A percentile compares a stretch with the other conserved stretches of the same genome.
Evolutionary conservation across 176 grass and related monocot genomes (phyloP).

Genomic region (Hsuehochloa calcarea): DNA sequence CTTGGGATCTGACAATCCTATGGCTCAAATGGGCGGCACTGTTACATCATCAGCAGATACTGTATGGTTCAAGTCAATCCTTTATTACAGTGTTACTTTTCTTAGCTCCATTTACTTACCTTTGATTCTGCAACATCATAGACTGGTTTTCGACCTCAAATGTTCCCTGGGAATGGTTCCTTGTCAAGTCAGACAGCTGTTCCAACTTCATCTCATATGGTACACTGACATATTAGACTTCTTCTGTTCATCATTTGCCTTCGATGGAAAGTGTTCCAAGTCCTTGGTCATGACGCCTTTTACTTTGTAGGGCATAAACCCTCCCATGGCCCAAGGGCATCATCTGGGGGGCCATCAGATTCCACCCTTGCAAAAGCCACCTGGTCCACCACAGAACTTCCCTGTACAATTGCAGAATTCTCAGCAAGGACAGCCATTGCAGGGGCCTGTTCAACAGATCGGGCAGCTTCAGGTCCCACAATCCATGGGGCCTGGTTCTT

Average conservation of each 20-base stretch:
- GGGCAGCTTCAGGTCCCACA: slow-evolving; percentile 64
- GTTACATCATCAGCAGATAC: slow-evolving; percentile 60
- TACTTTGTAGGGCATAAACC: slow-evolving; percentile 63
- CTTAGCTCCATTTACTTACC: slow-evolving; percentile 26
- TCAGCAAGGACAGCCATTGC: slow-evolving; percentile 53
- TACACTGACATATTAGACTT: slow-evolving; percentile 39
- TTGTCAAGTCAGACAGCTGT: slow-evolving; percentile 52
- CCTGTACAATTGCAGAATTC: slow-evolving; percentile 54
- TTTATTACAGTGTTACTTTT: slow-evolving; percentile 23
- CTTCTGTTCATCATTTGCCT: slow-evolving; percentile 13
- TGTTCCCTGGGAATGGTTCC: slow-evolving; percentile 56
- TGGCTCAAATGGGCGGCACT: slow-evolving; percentile 42
- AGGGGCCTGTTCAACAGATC: slow-evolving; percentile 42
- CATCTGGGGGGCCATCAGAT: slow-evolving; percentile 63
- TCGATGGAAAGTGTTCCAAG: slow-evolving; percentile 22
- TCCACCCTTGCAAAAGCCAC: slow-evolving; percentile 63
- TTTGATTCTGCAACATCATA: slow-evolving; percentile 32
- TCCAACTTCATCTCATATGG: slow-evolving; percentile 66
- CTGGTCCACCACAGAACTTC: slow-evolving; percentile 54
- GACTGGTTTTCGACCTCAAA: slow-evolving; percentile 51
- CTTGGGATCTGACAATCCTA: slow-evolving; percentile 58
- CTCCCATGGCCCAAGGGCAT: slow-evolving; percentile 54
- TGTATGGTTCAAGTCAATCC: slow-evolving; percentile 47
- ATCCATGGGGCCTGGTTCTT: slow-evolving; percentile 59
- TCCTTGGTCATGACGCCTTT: slow-evolving; percentile 19